Percentiles rank a stretch among this genome's conserved stretches.
Evolutionary conservation across 345 rosid genomes (phyloP).

Genomic region (Eucalyptus dawsonii): DNA sequence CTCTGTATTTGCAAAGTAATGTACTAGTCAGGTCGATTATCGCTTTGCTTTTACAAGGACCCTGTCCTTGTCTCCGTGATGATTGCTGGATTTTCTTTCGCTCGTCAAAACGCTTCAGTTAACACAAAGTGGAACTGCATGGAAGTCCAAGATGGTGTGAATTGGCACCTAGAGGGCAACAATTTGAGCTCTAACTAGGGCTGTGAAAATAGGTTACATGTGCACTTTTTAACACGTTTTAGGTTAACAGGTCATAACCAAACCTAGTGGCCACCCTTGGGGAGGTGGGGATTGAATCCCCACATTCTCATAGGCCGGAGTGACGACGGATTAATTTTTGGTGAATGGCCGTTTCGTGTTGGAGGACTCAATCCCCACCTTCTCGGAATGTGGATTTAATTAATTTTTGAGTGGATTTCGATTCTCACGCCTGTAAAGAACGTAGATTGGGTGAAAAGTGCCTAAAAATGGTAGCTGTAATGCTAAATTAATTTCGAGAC

Average conservation of each 20-base stretch:
- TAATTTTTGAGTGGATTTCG: too few species aligned
- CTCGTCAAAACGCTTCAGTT: background rate
- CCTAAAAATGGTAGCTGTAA: too few species aligned
- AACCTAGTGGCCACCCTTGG: too few species aligned
- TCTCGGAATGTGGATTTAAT: too few species aligned
- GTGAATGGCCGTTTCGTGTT: too few species aligned
- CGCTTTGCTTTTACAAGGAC: background rate
- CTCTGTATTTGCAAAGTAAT: background rate
- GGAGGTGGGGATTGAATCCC: too few species aligned
- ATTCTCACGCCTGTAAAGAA: too few species aligned
- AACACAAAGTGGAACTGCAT: background rate
- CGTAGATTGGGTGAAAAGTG: too few species aligned
- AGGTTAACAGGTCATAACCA: background rate
- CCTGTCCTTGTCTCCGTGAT: background rate
- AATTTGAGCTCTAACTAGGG: background rate
- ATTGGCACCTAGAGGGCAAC: background rate
- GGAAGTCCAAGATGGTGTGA: background rate
- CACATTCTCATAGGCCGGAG: too few species aligned
- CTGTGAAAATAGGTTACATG: background rate
- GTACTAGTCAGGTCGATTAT: background rate
- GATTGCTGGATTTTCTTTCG: background rate
- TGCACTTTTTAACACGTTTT: background rate
- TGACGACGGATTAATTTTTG: too few species aligned
- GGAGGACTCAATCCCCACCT: too few species aligned
- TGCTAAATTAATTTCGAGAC: too few species aligned